Evolutionary conservation across 495 filamentous ascomycete genomes (phyloP).

Genomic region (Penicillium verhagenii): DNA sequence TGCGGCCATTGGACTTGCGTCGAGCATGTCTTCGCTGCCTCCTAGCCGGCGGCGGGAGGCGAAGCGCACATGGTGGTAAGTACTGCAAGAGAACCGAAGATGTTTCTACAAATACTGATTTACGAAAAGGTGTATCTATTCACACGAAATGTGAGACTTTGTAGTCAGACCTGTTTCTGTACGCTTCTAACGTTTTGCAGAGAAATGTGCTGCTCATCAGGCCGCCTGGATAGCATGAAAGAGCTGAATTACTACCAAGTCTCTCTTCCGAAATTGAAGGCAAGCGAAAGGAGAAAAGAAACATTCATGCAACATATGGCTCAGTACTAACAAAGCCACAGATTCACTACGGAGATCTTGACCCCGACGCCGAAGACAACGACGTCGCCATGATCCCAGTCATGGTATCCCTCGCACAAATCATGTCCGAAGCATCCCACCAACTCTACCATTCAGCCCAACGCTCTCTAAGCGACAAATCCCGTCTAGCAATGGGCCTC

Average conservation of each 20-base stretch:
- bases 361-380: slow-evolving; percentile 25
- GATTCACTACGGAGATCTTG: slow-evolving; percentile 5
- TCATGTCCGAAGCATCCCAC: slow-evolving; percentile 30
- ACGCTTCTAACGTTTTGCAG: not conserved
- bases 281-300: too few species aligned
- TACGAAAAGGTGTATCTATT: slow-evolving; percentile 10
- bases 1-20: slow-evolving; percentile 25
- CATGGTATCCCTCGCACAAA: slow-evolving; percentile 26
- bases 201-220: slow-evolving; percentile 32
- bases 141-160: not conserved
- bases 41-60: slow-evolving; percentile 17
- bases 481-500: slow-evolving; percentile 22
- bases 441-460: slow-evolving; percentile 27
- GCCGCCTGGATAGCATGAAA: slow-evolving; percentile 31
- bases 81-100: not conserved
- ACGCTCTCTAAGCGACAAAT: slow-evolving; percentile 18
- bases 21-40: slow-evolving; percentile 23
- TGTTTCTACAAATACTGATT: not conserved
- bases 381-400: slow-evolving; percentile 29
- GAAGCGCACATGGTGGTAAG: slow-evolving; percentile 28
- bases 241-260: slow-evolving; percentile 27
- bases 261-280: slow-evolving; percentile 22
- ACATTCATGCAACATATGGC: too few species aligned
- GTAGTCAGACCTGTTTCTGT: not conserved
- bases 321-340: not conserved